A percentile compares a stretch with the other conserved stretches of the same genome.
These are phyloP conservation scores for Colletotrichum navitas DNA, from an alignment of 2,329 filamentous ascomycete genomes.

Conservation along the genomic window DNA sequence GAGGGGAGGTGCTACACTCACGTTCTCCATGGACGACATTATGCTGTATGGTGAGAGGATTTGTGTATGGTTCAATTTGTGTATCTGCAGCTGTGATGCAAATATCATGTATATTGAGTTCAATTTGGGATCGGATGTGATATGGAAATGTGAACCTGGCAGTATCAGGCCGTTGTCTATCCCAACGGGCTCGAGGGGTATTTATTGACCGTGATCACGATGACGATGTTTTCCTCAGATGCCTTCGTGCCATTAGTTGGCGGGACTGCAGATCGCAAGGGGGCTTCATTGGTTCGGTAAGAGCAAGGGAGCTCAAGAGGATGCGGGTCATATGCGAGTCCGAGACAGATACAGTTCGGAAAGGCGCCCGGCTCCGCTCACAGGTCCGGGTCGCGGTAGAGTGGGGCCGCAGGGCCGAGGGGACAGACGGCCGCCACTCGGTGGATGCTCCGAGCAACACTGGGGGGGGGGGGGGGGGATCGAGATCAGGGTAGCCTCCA, in stretches of 20 bases:
- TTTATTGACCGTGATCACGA: not conserved
- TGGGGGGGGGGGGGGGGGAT: not conserved
- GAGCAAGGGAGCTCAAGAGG: not conserved
- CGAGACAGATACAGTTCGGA: slow-evolving; percentile 2
- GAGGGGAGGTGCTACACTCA: not conserved
- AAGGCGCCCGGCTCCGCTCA: not conserved
- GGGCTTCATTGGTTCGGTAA: not conserved
- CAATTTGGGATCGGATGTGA: not conserved
- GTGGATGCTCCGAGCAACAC: not conserved
- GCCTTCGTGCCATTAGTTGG: not conserved
- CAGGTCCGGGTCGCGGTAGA: not conserved
- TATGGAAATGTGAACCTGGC: not conserved
- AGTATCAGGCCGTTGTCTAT: not conserved
- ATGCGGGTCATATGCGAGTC: slow-evolving; percentile 1
- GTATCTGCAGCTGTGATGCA: not conserved
- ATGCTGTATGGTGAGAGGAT: no score
- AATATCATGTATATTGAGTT: not conserved
- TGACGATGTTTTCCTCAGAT: not conserved
- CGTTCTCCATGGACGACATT: slow-evolving; percentile 12
- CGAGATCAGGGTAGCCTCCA: slow-evolving; percentile 1
- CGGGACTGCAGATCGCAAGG: not conserved
- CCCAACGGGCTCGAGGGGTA: not conserved
- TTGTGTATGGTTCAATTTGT: not conserved
- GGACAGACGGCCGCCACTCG: not conserved
- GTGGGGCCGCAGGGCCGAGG: not conserved